A percentile compares a stretch with the other conserved stretches of the same genome.
Evolutionary conservation across 2,329 filamentous ascomycete genomes (phyloP).

Genomic region (Fusarium subtropicale): DNA sequence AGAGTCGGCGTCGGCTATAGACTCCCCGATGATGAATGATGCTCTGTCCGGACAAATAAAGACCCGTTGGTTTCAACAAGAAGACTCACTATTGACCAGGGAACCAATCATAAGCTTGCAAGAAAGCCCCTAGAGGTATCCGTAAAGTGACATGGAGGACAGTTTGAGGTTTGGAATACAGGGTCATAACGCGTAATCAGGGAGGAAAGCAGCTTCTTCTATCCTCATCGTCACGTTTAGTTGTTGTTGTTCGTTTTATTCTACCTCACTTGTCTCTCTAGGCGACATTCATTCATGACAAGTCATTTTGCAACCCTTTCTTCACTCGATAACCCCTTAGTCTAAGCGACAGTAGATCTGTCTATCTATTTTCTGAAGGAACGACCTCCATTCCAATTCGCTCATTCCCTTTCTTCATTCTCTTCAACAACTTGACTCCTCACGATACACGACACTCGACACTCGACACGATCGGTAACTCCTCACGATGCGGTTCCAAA

Average conservation of each 20-base stretch:
- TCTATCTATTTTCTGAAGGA: constrained; percentile 4
- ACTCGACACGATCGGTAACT: constrained; percentile 5
- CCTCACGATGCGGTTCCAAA: constrained; percentile 46
- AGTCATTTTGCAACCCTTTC: constrained; percentile 13
- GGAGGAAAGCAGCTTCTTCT: constrained; percentile 9
- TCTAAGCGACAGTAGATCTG: constrained; percentile 16
- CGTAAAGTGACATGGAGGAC: background rate
- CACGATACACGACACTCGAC: background rate
- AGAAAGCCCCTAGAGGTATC: constrained; percentile 8
- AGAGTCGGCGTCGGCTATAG: constrained; percentile 15
- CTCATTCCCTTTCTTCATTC: constrained; percentile 3
- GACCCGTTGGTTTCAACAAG: background rate
- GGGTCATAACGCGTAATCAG: constrained; percentile 38
- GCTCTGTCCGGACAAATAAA: constrained; percentile 29
- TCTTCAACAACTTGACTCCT: background rate
- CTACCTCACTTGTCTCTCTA: background rate
- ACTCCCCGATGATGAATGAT: constrained; percentile 13
- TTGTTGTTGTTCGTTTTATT: background rate
- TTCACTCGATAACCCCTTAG: background rate
- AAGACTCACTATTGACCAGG: background rate
- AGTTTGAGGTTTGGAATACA: constrained; percentile 37
- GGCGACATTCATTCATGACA: constrained; percentile 22
- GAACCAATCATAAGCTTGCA: constrained; percentile 25
- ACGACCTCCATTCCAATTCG: constrained; percentile 10
- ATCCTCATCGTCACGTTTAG: background rate